Conservation (phyloP, 139 green algal species). For the Haematococcus sp. region DNA sequence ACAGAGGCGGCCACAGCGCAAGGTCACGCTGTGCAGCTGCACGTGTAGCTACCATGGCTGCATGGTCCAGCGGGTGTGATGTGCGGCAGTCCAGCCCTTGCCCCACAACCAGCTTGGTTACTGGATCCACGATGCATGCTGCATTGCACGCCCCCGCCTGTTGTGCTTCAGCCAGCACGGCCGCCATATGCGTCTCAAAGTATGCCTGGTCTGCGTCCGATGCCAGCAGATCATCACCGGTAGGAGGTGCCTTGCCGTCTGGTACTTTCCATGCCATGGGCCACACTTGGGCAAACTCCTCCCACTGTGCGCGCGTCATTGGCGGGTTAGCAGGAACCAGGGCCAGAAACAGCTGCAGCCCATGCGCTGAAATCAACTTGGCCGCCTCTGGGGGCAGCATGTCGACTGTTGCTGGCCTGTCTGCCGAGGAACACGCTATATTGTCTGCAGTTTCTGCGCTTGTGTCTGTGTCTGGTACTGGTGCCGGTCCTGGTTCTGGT, state of each 20-base stretch:
- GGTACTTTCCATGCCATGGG: slow-evolving; percentile 67
- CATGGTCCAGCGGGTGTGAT: slow-evolving; percentile 72
- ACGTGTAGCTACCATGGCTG: slow-evolving; percentile 73
- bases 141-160: slow-evolving; percentile 44
- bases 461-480: too few relatives aligned
- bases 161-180: slow-evolving; percentile 26
- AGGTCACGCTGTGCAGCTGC: slow-evolving; percentile 59
- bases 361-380: background rate
- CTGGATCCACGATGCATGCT: slow-evolving; percentile 65
- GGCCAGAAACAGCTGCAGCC: slow-evolving; percentile 10
- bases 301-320: slow-evolving; percentile 48
- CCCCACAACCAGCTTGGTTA: slow-evolving; percentile 22
- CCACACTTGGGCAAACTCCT: slow-evolving; percentile 63
- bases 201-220: slow-evolving; percentile 15
- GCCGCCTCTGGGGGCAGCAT: background rate
- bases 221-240: slow-evolving; percentile 13
- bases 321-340: slow-evolving; percentile 51
- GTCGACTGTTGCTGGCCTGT: background rate
- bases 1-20: slow-evolving; percentile 42
- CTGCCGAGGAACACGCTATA: too few relatives aligned
- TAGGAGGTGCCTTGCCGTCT: slow-evolving; percentile 19
- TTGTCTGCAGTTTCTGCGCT: too few relatives aligned
- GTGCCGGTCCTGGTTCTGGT: too few relatives aligned
- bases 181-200: slow-evolving; percentile 53
- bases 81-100: slow-evolving; percentile 30